Base-by-base conservation (phyloP, 345 rosid genomes). In the Populus ilicifolia region DNA sequence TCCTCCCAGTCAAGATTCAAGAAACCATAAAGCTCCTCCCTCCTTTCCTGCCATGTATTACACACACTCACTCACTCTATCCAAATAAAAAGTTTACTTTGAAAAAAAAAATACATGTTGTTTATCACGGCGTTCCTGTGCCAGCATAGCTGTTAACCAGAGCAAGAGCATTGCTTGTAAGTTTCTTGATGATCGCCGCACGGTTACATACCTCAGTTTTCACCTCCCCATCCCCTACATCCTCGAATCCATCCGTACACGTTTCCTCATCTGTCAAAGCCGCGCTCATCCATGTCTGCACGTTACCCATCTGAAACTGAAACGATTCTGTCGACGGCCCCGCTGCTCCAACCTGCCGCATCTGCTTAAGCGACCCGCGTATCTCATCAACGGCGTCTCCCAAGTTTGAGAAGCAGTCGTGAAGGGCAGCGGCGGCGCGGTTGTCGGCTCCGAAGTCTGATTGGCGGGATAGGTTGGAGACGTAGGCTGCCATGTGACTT, bases 221-320 rank as follows among this genome's bases (percentile, higher is more conserved):
- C 79, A 82, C 43, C 21, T 52, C 23, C 56, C 77, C 59, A 8
- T 78, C 85, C 13, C 44, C 3, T 5, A 87, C 87, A 41, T 81
- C 97, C 74, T 83, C 86, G 68, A 96, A 90, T 5, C 99, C 99
- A 25, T 96, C 99, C 16, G 89, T 67, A 59, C 99, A 96, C 72
- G 99, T 96, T 86, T 96, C 99, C 23, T 94, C 97, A 61, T 96
- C 93, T 0, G 99, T 96, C 71, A 96, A 54, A 20, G 99, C 94
- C 1, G 97, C 84, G 86, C 99, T 96, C 52, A 96, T 92, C 99
- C 99, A 96, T 80, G 98, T 96, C 85, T 80, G 68, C 67, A 96
- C 99, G 84, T 96, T 82, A 69, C 93, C 89, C 89, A 94, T 86
- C 79, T 84, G 89, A 81, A 92, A 94, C 86, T 87, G 77, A 72